Conservation (phyloP, 1,284 basidiomycete genomes). For the Leccinum ponderosum region DNA sequence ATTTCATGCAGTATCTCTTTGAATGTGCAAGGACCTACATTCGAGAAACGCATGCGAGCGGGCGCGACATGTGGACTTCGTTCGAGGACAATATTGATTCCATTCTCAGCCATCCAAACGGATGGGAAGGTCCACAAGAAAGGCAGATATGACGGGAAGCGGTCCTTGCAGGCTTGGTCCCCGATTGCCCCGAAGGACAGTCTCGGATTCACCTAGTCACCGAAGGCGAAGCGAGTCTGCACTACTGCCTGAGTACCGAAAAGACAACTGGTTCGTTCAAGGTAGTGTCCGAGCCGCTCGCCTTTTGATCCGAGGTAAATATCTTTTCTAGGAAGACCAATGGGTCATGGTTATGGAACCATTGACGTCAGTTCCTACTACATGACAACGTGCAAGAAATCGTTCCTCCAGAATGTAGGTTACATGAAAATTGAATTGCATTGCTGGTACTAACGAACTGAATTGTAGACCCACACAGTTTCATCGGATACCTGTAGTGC, state of each 20-base stretch:
- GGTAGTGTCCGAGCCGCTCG: conserved; percentile 21
- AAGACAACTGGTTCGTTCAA: conserved; percentile 40
- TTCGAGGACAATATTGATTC: conserved; percentile 35
- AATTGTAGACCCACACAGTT: conserved; percentile 14
- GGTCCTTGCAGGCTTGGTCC: conserved; percentile 36
- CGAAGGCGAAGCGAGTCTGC: conserved; percentile 53
- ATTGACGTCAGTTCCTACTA: conserved; percentile 42
- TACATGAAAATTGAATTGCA: no score
- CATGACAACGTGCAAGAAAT: conserved; percentile 31
- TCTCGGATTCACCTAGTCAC: conserved; percentile 46
- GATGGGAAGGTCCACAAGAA: conserved; percentile 44
- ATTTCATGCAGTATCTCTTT: conserved; percentile 46
- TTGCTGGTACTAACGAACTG: conserved; percentile 5
- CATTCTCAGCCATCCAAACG: conserved; percentile 42
- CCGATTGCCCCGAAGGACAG: conserved; percentile 37
- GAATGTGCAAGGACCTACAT: conserved; percentile 40
- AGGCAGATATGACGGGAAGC: conserved; percentile 39
- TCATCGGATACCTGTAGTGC: no score
- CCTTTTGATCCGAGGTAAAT: not conserved
- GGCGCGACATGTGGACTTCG: conserved; percentile 37
- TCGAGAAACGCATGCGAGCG: conserved; percentile 39
- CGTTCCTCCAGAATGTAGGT: conserved; percentile 36
- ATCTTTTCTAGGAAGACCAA: conserved; percentile 26
- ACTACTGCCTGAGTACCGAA: conserved; percentile 45
- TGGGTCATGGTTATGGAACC: conserved; percentile 50